Conservation (phyloP, 202 grass and related monocot species). For the Schoenoplectus triqueter region DNA sequence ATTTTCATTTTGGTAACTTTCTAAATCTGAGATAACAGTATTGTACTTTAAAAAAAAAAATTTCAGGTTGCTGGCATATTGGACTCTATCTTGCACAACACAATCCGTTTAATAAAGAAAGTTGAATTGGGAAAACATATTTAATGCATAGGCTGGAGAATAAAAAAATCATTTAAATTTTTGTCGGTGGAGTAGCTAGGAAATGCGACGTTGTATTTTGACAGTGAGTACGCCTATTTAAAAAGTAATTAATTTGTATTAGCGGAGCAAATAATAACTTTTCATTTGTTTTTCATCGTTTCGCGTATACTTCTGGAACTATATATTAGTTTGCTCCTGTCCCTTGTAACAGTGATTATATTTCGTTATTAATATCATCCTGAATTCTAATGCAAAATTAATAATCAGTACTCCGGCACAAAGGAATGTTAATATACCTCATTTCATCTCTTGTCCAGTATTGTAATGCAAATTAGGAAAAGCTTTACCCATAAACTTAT, state of each 20-base stretch:
- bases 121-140: slow-evolving; percentile 92
- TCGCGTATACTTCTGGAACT: no score
- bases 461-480: no score
- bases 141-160: slow-evolving; percentile 36
- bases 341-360: no score
- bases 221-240: neutral
- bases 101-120: slow-evolving; percentile 83
- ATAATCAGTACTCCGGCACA: no score
- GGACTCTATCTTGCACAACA: slow-evolving; percentile 96
- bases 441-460: no score
- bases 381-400: no score
- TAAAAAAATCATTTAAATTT: slow-evolving; percentile 31
- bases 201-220: neutral
- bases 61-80: slow-evolving; percentile 94
- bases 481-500: neutral
- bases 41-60: slow-evolving; percentile 4
- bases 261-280: neutral
- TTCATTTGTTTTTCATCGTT: neutral
- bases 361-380: no score
- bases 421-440: no score
- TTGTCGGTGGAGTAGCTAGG: slow-evolving; percentile 47
- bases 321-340: neutral
- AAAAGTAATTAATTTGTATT: neutral
- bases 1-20: no score
- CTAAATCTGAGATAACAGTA: neutral